Conservation (phyloP, 805 yeast species). For the Tetrapisispora pingtungensis region DNA sequence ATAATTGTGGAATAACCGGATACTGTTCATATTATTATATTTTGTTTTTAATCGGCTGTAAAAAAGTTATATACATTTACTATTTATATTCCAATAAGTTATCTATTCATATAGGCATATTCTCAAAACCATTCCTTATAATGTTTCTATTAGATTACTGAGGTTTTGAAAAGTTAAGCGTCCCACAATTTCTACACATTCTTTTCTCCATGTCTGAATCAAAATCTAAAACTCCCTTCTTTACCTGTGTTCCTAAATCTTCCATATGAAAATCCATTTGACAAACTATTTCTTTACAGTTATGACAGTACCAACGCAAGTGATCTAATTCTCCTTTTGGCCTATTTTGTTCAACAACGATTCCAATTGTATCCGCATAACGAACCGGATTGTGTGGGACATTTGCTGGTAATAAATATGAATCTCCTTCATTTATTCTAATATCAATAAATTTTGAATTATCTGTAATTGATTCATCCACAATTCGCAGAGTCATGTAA, state of each 20-base stretch:
- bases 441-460: conserved; percentile 68
- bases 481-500: conserved; percentile 72
- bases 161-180: conserved; percentile 38
- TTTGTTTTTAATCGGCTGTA: too few relatives aligned
- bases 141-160: too few relatives aligned
- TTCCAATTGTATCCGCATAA: conserved; percentile 74
- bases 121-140: too few relatives aligned
- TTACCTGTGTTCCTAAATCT: conserved; percentile 86
- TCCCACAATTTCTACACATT: conserved; percentile 69
- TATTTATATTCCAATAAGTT: too few relatives aligned
- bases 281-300: conserved; percentile 54
- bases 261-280: conserved; percentile 63
- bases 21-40: too few relatives aligned
- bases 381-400: conserved; percentile 87
- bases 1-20: too few relatives aligned
- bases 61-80: too few relatives aligned
- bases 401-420: conserved; percentile 77
- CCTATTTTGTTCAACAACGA: conserved; percentile 88
- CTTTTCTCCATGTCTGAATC: conserved; percentile 53
- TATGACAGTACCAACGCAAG: conserved; percentile 79
- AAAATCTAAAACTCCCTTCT: conserved; percentile 64
- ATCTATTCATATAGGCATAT: too few relatives aligned
- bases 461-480: conserved; percentile 33
- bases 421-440: conserved; percentile 71
- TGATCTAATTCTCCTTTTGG: conserved; percentile 62